Percentiles rank a stretch among this genome's conserved stretches.
Conservation (phyloP, 192 early-diverging fungal species). For the Coemansia sp. region DNA sequence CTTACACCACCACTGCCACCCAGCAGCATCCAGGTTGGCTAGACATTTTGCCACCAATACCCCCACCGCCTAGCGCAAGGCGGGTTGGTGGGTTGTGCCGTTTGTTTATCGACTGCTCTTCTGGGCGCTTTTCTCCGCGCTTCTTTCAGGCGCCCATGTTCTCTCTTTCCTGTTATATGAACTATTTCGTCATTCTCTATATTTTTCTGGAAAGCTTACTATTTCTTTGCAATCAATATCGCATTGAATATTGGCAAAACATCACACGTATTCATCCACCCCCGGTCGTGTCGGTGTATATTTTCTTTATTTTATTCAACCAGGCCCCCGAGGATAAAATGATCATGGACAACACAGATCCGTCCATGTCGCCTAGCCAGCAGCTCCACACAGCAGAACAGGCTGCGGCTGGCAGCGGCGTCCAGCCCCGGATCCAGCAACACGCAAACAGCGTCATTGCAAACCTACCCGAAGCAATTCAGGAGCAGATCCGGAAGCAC, state of each 20-base stretch:
- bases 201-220: neutral
- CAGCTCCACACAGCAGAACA: neutral
- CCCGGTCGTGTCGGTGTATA: no score
- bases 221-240: neutral
- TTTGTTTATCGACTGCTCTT: neutral
- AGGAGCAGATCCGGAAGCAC: constrained; percentile 4
- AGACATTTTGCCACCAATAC: no score
- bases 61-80: no score
- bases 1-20: no score
- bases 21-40: no score
- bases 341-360: constrained; percentile 17
- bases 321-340: neutral
- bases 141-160: neutral
- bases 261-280: no score
- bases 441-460: neutral
- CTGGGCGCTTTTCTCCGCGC: neutral
- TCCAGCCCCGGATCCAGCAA: neutral
- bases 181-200: neutral
- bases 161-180: constrained; percentile 7
- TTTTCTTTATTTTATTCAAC: neutral
- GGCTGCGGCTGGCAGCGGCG: neutral
- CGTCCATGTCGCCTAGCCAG: constrained; percentile 11
- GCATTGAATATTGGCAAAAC: no score
- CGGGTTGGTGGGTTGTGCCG: neutral
- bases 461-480: neutral